Evolutionary conservation across 768 basidiomycete genomes (phyloP).

Genomic region (Boletus patriciae): DNA sequence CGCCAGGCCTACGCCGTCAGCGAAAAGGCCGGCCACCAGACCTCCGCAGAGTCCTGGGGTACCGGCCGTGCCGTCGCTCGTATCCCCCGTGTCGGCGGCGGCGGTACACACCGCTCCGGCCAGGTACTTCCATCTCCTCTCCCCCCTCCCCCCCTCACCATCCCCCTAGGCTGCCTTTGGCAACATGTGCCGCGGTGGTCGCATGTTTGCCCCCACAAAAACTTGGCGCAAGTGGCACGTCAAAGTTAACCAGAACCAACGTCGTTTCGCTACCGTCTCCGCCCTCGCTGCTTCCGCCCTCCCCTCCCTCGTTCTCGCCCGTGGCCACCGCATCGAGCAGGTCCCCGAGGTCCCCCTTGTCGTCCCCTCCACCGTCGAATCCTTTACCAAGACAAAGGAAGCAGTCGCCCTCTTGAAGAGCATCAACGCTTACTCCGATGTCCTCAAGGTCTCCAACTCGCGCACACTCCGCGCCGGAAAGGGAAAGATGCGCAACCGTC

Average conservation of each 20-base stretch:
- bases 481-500: slow-evolving; percentile 95
- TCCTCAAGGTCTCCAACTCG: slow-evolving; percentile 96
- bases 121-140: slow-evolving; percentile 50
- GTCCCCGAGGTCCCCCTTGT: slow-evolving; percentile 97
- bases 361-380: slow-evolving; percentile 73
- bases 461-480: slow-evolving; percentile 96
- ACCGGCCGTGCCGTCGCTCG: slow-evolving; percentile 99
- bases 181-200: slow-evolving; percentile 99
- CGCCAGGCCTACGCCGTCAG: slow-evolving; percentile 96
- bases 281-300: slow-evolving; percentile 97
- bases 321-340: slow-evolving; percentile 98
- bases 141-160: slow-evolving; percentile 1
- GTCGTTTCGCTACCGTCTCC: slow-evolving; percentile 95
- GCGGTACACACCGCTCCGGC: slow-evolving; percentile 97
- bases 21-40: slow-evolving; percentile 99
- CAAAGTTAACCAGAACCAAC: slow-evolving; percentile 99
- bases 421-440: slow-evolving; percentile 86
- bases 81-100: slow-evolving; percentile 99
- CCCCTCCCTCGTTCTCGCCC: slow-evolving; percentile 94
- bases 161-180: slow-evolving; percentile 86
- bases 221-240: slow-evolving; percentile 99
- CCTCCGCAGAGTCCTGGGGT: slow-evolving; percentile 99
- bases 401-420: slow-evolving; percentile 92
- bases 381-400: slow-evolving; percentile 94
- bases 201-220: slow-evolving; percentile 99